Evolutionary conservation across 106 monocot genomes (phyloP).

Genomic region (Cymbidium sinense): DNA sequence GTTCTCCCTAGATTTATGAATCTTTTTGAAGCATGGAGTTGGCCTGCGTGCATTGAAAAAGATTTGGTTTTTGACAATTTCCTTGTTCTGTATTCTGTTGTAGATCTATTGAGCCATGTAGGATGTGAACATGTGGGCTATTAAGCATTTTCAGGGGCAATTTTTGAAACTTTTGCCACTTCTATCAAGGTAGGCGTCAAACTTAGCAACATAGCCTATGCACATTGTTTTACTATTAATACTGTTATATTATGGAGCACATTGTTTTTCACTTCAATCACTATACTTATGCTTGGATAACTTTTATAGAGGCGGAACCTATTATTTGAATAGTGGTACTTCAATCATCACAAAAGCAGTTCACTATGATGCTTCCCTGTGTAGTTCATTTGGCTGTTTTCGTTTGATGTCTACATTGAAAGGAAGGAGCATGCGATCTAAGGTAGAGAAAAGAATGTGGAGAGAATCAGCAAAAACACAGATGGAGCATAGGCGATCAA

Average conservation of each 20-base stretch:
- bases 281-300: constrained; percentile 3
- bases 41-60: background rate
- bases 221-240: background rate
- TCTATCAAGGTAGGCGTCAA: constrained; percentile 8
- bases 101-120: constrained; percentile 3
- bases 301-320: constrained; percentile 4
- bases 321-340: constrained; percentile 7
- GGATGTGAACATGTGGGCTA: constrained; percentile 36
- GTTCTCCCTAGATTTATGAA: background rate
- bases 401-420: constrained; percentile 58
- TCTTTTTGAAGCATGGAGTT: background rate
- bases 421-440: constrained; percentile 80
- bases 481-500: constrained; percentile 79
- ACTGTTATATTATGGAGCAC: background rate
- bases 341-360: background rate
- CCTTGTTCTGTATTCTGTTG: background rate
- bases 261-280: background rate
- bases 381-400: constrained; percentile 14
- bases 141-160: constrained; percentile 28
- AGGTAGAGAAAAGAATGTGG: constrained; percentile 91
- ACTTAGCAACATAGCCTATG: background rate
- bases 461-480: constrained; percentile 87
- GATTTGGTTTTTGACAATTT: background rate
- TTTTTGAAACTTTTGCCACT: constrained; percentile 23
- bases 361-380: background rate